Evolutionary conservation across 2,329 filamentous ascomycete genomes (phyloP), one percentile per base, ranked within the genome.

Genomic region (Talaromyces marneffei): DNA sequence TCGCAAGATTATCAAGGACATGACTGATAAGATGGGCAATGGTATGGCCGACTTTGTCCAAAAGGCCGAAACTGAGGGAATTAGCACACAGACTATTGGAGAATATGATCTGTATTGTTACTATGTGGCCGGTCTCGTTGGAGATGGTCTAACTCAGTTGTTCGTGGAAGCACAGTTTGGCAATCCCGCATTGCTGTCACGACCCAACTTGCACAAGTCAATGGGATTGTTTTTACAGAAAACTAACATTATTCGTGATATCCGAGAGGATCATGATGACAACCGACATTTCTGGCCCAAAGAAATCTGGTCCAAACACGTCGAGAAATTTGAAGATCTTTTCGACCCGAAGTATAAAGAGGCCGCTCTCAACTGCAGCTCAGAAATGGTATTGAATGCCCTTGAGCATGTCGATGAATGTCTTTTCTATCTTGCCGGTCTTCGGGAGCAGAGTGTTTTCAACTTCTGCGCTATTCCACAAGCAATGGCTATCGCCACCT

Each of bases 151-250:
- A 64, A 99, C 94, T 1, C 86, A 89, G 25, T 82, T 99, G 23
- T 97, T 99, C 67, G 91, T 97, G 50, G 87, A 91, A 72, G 88
- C 89, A 56, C 85, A 89, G 64, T 87, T 96, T 61, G 94, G 91
- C 63, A 97, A 97, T 74, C 88, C 90, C 2, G 89, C 87, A 61
- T 83, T 99, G 57, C 79, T 93, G 57, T 84, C 92, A 65, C 86
- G 91, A 57, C 87, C 89, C 35, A 82, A 91, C 64, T 84, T 99
- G 55, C 90, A 91, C 68, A 92, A 96, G 77, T 93, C 91, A 48
- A 99, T 99, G 94, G 94, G 91, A 25, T 89, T 96, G 67, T 96
- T 99, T 77, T 80, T 99, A 64, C 94, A 99, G 73, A 96, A 99
- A 82, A 96, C 92, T 66, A 99, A 99, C 82, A 97, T 99, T 74